These are phyloP conservation scores for Senna tora DNA, from an alignment of 306 rosid species.

Conservation along the genomic window DNA sequence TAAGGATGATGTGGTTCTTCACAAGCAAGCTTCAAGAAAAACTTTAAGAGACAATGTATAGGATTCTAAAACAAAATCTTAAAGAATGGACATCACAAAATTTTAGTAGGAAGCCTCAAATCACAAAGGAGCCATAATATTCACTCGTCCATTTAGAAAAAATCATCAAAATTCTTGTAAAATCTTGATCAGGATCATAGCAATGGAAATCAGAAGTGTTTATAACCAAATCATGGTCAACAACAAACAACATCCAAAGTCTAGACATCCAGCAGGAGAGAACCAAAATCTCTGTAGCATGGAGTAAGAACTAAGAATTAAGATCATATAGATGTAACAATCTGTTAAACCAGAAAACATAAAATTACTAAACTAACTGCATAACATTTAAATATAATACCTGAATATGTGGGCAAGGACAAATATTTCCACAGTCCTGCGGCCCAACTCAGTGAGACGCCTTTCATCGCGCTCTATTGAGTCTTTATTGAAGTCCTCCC, in stretches of 20 bases:
- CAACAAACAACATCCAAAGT: slow-evolving; percentile 25
- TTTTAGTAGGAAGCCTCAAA: slow-evolving; percentile 5
- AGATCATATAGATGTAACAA: slow-evolving; percentile 21
- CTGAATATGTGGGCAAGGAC: slow-evolving; percentile 96
- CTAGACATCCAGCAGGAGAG: slow-evolving; percentile 1
- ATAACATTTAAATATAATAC: slow-evolving; percentile 40
- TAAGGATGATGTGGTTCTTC: not conserved
- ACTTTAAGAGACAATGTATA: not conserved
- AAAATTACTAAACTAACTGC: slow-evolving; percentile 14
- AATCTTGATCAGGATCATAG: not conserved
- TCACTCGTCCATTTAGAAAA: slow-evolving; percentile 1
- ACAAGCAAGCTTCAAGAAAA: not conserved
- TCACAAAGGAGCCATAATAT: not conserved
- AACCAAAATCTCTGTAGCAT: not conserved
- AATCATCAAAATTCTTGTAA: not conserved
- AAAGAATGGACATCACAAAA: not conserved
- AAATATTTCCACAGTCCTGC: slow-evolving; percentile 97
- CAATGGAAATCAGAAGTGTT: not conserved
- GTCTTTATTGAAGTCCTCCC: slow-evolving; percentile 95
- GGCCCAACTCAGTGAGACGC: slow-evolving; percentile 96
- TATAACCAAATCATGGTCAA: not conserved
- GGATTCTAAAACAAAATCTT: not conserved
- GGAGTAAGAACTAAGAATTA: slow-evolving; percentile 12
- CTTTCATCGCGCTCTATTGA: slow-evolving; percentile 95
- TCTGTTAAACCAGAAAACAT: slow-evolving; percentile 19